Evolutionary conservation across 495 filamentous ascomycete genomes (phyloP).

Genomic region (Letharia lupina): DNA sequence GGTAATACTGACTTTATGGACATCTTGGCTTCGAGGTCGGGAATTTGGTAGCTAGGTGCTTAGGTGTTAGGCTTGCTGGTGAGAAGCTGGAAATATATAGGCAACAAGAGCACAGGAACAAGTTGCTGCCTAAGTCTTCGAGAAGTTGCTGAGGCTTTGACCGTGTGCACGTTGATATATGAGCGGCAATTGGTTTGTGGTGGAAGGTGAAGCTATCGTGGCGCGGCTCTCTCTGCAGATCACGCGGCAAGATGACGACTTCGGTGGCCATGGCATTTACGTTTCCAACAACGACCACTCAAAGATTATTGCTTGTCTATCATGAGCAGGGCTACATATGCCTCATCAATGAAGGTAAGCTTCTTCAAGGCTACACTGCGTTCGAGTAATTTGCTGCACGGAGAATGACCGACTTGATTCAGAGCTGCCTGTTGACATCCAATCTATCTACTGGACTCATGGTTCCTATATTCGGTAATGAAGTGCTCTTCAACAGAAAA

Average conservation of each 20-base stretch:
- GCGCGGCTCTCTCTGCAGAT: too few relatives aligned
- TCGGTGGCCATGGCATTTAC: too few relatives aligned
- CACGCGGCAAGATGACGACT: too few relatives aligned
- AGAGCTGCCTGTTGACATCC: too few relatives aligned
- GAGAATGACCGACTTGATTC: too few relatives aligned
- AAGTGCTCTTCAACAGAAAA: too few relatives aligned
- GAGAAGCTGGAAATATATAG: not conserved
- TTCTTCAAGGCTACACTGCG: not conserved
- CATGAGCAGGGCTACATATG: not conserved
- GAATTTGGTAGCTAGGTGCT: not conserved
- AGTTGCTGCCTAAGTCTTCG: constrained; percentile 3
- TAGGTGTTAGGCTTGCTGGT: not conserved
- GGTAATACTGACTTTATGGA: constrained; percentile 35
- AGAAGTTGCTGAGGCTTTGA: not conserved
- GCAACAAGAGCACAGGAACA: not conserved
- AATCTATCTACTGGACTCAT: too few relatives aligned
- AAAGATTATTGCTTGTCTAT: not conserved
- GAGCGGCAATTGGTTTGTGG: not conserved
- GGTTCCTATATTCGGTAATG: too few relatives aligned
- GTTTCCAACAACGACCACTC: not conserved
- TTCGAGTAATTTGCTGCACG: not conserved
- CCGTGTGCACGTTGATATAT: not conserved
- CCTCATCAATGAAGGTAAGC: not conserved
- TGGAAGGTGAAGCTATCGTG: too few relatives aligned
- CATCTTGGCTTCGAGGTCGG: constrained; percentile 27